Evolutionary conservation across 345 rosid genomes (phyloP).

Genomic region (Brassica napus): Da-Ae NC_063440.1:16888001-16888500

Average conservation of each 20-base stretch:
- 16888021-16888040: conserved; percentile 69
- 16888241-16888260: neutral
- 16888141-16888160: conserved; percentile 12
- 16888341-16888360: neutral
- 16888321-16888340: neutral
- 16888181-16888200: neutral
- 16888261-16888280: neutral
- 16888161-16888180: conserved; percentile 8
- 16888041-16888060: conserved; percentile 30
- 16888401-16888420: neutral
- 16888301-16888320: too few relatives aligned
- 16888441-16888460: neutral
- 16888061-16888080: conserved; percentile 47
- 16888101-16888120: conserved; percentile 14
- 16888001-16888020: conserved; percentile 68
- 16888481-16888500: neutral
- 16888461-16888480: too few relatives aligned
- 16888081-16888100: conserved; percentile 41
- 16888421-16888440: too few relatives aligned
- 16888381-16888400: too few relatives aligned
- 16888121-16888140: neutral
- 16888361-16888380: neutral
- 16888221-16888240: too few relatives aligned
- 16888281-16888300: too few relatives aligned
- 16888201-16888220: neutral